A percentile compares a stretch with the other conserved stretches of the same genome.
These are phyloP conservation scores for Teunomyces lycoperdinae DNA, from an alignment of 805 yeast species.

Conservation along the genomic window DNA sequence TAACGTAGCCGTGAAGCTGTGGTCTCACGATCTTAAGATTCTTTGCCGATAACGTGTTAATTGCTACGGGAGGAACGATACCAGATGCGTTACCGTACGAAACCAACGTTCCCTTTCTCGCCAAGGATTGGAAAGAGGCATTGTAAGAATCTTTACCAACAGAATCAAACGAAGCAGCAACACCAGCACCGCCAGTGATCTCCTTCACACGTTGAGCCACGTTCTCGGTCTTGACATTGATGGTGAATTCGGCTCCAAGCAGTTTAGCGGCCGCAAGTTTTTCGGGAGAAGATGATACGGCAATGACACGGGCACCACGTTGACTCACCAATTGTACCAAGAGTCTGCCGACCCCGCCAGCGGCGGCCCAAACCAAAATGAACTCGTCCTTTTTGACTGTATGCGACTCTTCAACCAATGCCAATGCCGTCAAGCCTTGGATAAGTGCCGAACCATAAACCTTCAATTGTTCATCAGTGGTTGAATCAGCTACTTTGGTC, in stretches of 20 bases:
- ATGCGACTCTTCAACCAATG: conserved; percentile 67
- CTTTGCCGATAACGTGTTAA: conserved; percentile 53
- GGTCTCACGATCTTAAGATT: conserved; percentile 69
- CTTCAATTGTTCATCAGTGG: conserved; percentile 49
- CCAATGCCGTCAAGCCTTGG: conserved; percentile 78
- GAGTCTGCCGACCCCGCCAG: conserved; percentile 88
- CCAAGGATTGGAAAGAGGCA: conserved; percentile 56
- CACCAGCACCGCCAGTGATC: conserved; percentile 66
- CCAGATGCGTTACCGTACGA: conserved; percentile 89
- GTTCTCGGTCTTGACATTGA: conserved; percentile 56
- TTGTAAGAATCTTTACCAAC: conserved; percentile 78
- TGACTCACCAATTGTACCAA: conserved; percentile 60
- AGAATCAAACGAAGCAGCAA: conserved; percentile 65
- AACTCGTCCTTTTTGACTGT: conserved; percentile 65
- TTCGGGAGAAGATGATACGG: conserved; percentile 74
- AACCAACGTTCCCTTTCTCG: conserved; percentile 70
- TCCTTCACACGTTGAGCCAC: conserved; percentile 54
- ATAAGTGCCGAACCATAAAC: conserved; percentile 58
- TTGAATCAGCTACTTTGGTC: conserved; percentile 47
- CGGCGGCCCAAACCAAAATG: conserved; percentile 85
- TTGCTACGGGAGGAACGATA: conserved; percentile 63
- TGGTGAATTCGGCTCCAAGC: conserved; percentile 73
- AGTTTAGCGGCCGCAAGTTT: conserved; percentile 64
- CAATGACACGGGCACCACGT: conserved; percentile 79
- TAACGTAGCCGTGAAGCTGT: conserved; percentile 49